These are phyloP conservation scores for Lactifluus echinatus DNA, from an alignment of 768 basidiomycete species.

Conservation along the genomic window DNA sequence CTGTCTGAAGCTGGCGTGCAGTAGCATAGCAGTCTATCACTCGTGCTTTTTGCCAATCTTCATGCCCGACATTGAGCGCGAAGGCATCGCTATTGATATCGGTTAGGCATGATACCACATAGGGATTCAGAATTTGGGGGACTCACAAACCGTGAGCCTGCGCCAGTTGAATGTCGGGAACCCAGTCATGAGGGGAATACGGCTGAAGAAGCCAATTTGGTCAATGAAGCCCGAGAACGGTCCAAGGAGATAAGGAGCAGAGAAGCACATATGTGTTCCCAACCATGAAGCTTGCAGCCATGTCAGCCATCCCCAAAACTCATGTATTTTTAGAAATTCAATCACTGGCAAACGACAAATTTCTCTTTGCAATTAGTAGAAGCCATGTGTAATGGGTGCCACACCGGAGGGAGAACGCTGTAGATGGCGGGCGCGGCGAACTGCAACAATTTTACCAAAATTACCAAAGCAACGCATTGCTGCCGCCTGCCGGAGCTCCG, in stretches of 20 bases:
- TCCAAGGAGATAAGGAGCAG: no score
- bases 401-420: no score
- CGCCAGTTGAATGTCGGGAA: conserved; percentile 2
- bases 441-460: no score
- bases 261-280: conserved; percentile 3
- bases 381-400: neutral
- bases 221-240: neutral
- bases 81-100: conserved; percentile 4
- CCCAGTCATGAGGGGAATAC: neutral
- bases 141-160: conserved; percentile 8
- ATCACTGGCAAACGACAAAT: conserved; percentile 17
- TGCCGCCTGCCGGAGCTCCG: no score
- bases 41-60: conserved; percentile 24
- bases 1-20: conserved; percentile 34
- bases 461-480: no score
- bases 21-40: conserved; percentile 36
- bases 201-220: neutral
- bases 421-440: no score
- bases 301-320: neutral
- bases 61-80: conserved; percentile 23
- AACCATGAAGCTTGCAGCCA: conserved; percentile 8
- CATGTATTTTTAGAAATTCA: neutral
- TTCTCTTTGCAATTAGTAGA: neutral
- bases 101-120: neutral
- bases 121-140: no score